These are phyloP conservation scores for Microstroma glucosiphilum DNA, from an alignment of 1,284 basidiomycete species.

Conservation along the genomic window DNA sequence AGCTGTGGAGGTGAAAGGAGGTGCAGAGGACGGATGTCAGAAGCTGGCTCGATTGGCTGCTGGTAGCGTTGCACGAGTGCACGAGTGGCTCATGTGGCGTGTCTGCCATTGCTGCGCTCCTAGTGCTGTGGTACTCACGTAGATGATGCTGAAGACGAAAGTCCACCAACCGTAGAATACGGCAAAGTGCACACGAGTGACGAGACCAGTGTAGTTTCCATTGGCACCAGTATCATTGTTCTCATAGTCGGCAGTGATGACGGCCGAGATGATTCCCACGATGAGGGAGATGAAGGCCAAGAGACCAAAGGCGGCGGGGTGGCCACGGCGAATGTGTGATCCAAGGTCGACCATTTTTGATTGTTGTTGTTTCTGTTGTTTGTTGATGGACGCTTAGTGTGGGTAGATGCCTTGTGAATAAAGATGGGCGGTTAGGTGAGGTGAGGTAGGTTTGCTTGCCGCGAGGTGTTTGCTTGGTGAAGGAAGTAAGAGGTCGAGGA, in stretches of 20 bases:
- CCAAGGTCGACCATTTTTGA: slow-evolving; percentile 30
- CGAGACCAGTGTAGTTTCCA: slow-evolving; percentile 1
- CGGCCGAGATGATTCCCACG: slow-evolving; percentile 43
- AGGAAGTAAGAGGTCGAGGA: too few relatives aligned
- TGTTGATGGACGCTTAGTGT: neutral
- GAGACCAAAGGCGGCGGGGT: slow-evolving; percentile 42
- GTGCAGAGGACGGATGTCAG: neutral
- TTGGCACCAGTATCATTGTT: neutral
- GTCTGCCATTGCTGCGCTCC: too few relatives aligned
- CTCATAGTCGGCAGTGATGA: slow-evolving; percentile 36
- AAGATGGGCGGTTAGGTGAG: too few relatives aligned
- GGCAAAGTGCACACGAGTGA: slow-evolving; percentile 31
- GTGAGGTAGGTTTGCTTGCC: too few relatives aligned
- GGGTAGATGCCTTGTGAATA: neutral
- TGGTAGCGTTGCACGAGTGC: too few relatives aligned
- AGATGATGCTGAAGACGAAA: slow-evolving; percentile 39
- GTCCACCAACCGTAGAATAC: slow-evolving; percentile 48
- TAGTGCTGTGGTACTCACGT: slow-evolving; percentile 28
- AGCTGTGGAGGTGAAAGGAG: slow-evolving; percentile 17
- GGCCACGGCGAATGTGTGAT: slow-evolving; percentile 36
- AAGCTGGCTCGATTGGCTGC: too few relatives aligned
- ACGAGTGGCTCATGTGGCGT: too few relatives aligned
- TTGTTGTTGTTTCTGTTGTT: neutral
- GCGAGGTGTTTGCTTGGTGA: too few relatives aligned
- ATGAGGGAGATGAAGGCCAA: slow-evolving; percentile 41